A percentile compares a stretch with the other conserved stretches of the same genome.
These are phyloP conservation scores for Phytophthora syringae DNA, from an alignment of 352 stramenopile genomes.

Conservation along the genomic window DNA sequence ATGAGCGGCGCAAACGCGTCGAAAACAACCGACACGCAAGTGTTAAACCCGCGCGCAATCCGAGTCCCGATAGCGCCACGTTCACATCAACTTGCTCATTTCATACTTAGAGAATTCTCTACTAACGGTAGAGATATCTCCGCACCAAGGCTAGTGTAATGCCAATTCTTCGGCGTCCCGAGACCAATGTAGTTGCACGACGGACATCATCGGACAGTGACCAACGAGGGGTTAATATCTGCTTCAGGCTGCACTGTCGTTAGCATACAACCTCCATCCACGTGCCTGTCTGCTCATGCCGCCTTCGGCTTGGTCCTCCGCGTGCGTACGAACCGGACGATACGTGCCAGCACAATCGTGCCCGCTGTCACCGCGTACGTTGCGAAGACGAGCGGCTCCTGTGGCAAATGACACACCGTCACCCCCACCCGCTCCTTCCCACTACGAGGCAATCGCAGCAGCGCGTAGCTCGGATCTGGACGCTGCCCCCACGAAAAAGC, in stretches of 20 bases:
- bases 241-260: too few relatives aligned
- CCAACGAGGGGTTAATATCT: too few relatives aligned
- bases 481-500: conserved; percentile 85
- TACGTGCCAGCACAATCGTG: conserved; percentile 22
- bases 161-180: too few relatives aligned
- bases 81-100: too few relatives aligned
- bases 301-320: conserved; percentile 28
- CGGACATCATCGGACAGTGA: too few relatives aligned
- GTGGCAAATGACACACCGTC: conserved; percentile 43
- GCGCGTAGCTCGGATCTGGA: conserved; percentile 75
- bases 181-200: too few relatives aligned
- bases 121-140: too few relatives aligned
- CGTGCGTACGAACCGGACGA: conserved; percentile 14
- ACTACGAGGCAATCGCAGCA: conserved; percentile 39
- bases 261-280: too few relatives aligned
- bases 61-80: too few relatives aligned
- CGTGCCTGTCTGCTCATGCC: conserved; percentile 3
- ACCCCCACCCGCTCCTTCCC: conserved; percentile 8
- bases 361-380: conserved; percentile 33
- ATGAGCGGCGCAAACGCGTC: conserved; percentile 4
- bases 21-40: conserved; percentile 15
- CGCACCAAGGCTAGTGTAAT: too few relatives aligned
- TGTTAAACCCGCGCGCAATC: not conserved
- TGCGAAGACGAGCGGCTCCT: conserved; percentile 46
- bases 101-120: too few relatives aligned